Evolutionary conservation across 2,329 filamentous ascomycete species (phyloP).

Genomic region (Davidsoniella virescens): DNA sequence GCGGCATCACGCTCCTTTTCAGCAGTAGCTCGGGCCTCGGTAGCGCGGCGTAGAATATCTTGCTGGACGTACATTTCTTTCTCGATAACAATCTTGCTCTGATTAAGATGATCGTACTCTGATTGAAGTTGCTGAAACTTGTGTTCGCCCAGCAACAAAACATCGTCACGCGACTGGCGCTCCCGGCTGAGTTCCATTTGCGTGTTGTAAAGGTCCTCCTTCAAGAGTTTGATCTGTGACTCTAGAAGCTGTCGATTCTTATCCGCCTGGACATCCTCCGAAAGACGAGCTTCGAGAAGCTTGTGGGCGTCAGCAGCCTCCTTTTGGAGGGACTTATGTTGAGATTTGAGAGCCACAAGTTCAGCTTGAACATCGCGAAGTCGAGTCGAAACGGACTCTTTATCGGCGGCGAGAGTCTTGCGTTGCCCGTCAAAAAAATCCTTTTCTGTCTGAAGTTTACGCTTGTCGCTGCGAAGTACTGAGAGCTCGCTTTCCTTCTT

Average conservation of each 20-base stretch:
- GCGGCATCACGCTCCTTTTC: constrained; percentile 84
- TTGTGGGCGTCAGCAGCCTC: constrained; percentile 80
- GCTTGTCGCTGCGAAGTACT: constrained; percentile 69
- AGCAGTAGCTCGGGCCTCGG: constrained; percentile 61
- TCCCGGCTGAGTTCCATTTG: constrained; percentile 84
- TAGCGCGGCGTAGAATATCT: constrained; percentile 72
- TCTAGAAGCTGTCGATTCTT: constrained; percentile 72
- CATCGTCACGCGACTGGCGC: constrained; percentile 84
- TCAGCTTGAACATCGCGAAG: constrained; percentile 79
- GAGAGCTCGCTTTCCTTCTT: constrained; percentile 88
- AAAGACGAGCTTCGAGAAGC: constrained; percentile 73
- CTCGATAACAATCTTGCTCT: constrained; percentile 92
- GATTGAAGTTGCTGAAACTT: constrained; percentile 69
- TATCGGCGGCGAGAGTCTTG: constrained; percentile 51
- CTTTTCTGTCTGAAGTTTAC: constrained; percentile 67
- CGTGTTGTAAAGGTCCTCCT: constrained; percentile 65
- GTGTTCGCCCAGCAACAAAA: constrained; percentile 78
- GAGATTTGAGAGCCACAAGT: constrained; percentile 68
- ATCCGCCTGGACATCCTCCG: constrained; percentile 72
- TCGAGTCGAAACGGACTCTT: constrained; percentile 59
- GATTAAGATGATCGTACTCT: constrained; percentile 74
- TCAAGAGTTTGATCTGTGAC: constrained; percentile 73
- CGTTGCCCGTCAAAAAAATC: constrained; percentile 66
- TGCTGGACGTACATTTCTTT: constrained; percentile 96
- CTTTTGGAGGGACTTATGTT: constrained; percentile 68